Base-by-base conservation (phyloP, 805 yeast species). In the Wickerhamiella sergipiensis region DNA sequence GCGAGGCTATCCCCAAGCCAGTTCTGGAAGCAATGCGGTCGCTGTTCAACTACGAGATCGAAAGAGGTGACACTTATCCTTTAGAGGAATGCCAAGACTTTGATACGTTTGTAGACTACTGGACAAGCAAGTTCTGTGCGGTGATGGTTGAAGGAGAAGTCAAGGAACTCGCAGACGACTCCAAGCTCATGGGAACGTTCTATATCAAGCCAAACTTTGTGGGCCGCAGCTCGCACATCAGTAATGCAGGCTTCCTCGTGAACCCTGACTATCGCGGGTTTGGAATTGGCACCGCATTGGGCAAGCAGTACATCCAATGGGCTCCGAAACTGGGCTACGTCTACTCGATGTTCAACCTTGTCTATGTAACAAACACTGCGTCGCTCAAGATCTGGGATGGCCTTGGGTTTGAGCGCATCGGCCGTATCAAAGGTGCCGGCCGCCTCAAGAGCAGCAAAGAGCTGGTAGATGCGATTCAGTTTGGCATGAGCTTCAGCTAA, bases 171-270 rank as follows among this genome's bases (percentile, higher is more conserved):
- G 51, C 61, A n/a, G 56, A 56, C 13, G 61, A 53, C 22, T 55
- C 70, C 4, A 61, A 69, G 0, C 76, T 80, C 53, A 63, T 86
- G 45, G 97, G 96, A 1, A 77, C 84, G 1, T 84, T 81, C 63
- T 85, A 82, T 64, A 71, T 88, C 59, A 87, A 85, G 61, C 95
- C 97, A 17, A 89, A 89, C 65, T 89, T 88, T 62, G 67, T 72
- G 2, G 95, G 95, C 8, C 75, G 95, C 52, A 81, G 90, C 55
- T 79, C 92, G 0, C 96, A 89, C 60, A 81, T 78, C 26, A 86
- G 95, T 60, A 89, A 89, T 63, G 96, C 81, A 0, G 95, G 94
- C 0, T 89, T 89, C 61, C 63, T 87, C 10, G 95, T 89, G 6
- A 76, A 76, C 52, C 70, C 72, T 8, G 55, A 55, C 0, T 68